phyloP scores from a whole-genome alignment of 1,284 basidiomycete species.

The Apiotrichum gracile region DNA sequence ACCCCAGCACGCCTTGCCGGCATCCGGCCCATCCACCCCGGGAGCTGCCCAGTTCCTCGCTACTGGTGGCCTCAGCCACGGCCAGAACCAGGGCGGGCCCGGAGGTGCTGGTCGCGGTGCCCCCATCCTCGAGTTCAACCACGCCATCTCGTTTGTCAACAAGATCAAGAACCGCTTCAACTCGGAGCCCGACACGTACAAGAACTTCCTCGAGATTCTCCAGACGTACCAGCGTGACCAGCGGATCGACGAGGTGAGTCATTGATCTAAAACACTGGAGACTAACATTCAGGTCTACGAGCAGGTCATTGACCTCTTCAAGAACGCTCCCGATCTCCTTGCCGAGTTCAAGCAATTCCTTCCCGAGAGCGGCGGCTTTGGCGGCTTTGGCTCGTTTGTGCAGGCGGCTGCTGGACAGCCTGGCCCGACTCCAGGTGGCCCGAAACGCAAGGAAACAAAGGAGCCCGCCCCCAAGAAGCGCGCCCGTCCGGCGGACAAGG shows the following conservation, averaged over 20 bases:
- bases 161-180: conserved; percentile 94
- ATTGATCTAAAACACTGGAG: neutral
- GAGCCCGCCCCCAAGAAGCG: conserved; percentile 42
- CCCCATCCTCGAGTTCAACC: conserved; percentile 78
- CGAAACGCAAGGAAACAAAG: conserved; percentile 38
- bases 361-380: conserved; percentile 56
- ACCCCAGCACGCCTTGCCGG: conserved; percentile 29
- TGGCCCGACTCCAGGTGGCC: conserved; percentile 3
- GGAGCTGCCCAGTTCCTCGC: conserved; percentile 39
- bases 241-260: conserved; percentile 74
- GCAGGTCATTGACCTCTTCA: conserved; percentile 89
- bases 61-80: conserved; percentile 15
- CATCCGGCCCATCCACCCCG: conserved; percentile 32
- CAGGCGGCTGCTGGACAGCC: conserved; percentile 21
- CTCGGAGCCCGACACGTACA: conserved; percentile 92
- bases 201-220: conserved; percentile 94
- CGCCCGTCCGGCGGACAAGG: conserved; percentile 51
- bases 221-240: conserved; percentile 97
- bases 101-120: conserved; percentile 26
- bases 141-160: conserved; percentile 96
- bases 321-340: conserved; percentile 84
- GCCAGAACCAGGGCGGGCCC: conserved; percentile 22
- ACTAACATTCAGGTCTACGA: conserved; percentile 65
- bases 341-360: conserved; percentile 96
- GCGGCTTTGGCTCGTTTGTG: conserved; percentile 32